These are phyloP conservation scores for Thelephora terrestris DNA, from an alignment of 1,284 basidiomycete species.

Conservation along the genomic window DNA sequence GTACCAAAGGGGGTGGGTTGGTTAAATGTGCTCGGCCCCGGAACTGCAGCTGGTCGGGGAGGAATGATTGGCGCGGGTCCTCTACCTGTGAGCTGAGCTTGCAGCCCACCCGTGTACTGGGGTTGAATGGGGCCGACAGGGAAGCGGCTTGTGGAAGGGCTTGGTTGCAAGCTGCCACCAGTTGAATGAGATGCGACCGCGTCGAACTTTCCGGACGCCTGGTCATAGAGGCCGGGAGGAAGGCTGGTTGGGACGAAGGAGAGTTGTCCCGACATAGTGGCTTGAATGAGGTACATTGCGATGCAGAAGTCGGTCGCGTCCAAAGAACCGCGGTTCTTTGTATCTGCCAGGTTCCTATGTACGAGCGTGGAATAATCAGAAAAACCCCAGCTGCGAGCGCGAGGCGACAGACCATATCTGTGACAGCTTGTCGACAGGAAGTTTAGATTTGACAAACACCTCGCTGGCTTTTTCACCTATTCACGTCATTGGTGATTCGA, in stretches of 20 bases:
- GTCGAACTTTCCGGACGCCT: constrained; percentile 47
- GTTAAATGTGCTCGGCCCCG: constrained; percentile 17
- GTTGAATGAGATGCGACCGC: constrained; percentile 45
- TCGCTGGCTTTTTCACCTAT: constrained; percentile 84
- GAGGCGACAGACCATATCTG: constrained; percentile 75
- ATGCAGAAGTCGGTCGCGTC: constrained; percentile 92
- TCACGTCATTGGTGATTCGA: neutral
- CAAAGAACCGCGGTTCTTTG: constrained; percentile 82
- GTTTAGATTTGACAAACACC: constrained; percentile 89
- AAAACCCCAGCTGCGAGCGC: constrained; percentile 1
- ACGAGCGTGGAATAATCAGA: neutral
- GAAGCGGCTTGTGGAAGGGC: constrained; percentile 35
- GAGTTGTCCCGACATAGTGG: constrained; percentile 76
- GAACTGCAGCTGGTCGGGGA: constrained; percentile 30
- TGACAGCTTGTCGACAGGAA: constrained; percentile 82
- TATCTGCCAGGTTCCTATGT: constrained; percentile 85
- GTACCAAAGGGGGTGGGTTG: constrained; percentile 15
- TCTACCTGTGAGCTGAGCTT: constrained; percentile 38
- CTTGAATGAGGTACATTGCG: constrained; percentile 95
- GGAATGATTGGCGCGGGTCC: constrained; percentile 35
- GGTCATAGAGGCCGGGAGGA: constrained; percentile 89
- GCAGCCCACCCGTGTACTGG: constrained; percentile 53
- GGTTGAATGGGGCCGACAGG: constrained; percentile 33
- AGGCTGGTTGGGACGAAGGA: constrained; percentile 68
- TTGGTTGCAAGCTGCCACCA: constrained; percentile 48